phyloP scores from a whole-genome alignment of 2,329 filamentous ascomycete species.

The Neofusicoccum parvum region DNA sequence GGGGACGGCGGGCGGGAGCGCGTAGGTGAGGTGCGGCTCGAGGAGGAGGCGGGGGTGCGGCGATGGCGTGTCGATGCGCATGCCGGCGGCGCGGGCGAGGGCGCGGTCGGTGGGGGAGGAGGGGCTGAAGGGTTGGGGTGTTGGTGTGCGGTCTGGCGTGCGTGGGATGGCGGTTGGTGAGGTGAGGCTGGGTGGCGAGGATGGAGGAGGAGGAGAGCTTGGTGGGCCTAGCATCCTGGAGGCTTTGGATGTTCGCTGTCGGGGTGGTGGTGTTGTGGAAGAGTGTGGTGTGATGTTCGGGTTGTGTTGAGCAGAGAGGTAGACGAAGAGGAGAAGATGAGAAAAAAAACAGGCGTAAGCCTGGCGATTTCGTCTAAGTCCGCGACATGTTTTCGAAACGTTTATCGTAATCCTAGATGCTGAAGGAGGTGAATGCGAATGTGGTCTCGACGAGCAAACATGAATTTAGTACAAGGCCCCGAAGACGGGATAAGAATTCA shows the following conservation, averaged over 20 bases:
- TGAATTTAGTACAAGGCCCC: no score
- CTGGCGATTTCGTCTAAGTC: no score
- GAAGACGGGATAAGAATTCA: no score
- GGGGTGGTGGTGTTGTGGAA: not conserved
- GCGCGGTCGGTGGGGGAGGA: not conserved
- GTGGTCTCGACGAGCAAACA: no score
- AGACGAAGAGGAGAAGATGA: no score
- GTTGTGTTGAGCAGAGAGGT: not conserved
- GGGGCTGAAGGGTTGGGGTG: not conserved
- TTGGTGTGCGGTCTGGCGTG: not conserved
- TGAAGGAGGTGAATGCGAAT: no score
- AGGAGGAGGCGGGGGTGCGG: not conserved
- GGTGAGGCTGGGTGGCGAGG: not conserved
- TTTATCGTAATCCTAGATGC: no score
- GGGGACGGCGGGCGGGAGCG: not conserved
- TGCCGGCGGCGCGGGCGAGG: constrained; percentile 6
- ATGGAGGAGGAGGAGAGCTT: not conserved
- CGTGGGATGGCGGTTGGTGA: not conserved
- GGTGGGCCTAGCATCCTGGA: not conserved
- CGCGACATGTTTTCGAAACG: no score
- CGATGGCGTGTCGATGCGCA: constrained; percentile 5
- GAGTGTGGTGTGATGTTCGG: not conserved
- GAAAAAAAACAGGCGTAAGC: no score
- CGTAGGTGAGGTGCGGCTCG: not conserved
- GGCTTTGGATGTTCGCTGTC: not conserved